Evolutionary conservation across 2,329 filamentous ascomycete species (phyloP).

Genomic region (Trichoderma oligosporum): DNA sequence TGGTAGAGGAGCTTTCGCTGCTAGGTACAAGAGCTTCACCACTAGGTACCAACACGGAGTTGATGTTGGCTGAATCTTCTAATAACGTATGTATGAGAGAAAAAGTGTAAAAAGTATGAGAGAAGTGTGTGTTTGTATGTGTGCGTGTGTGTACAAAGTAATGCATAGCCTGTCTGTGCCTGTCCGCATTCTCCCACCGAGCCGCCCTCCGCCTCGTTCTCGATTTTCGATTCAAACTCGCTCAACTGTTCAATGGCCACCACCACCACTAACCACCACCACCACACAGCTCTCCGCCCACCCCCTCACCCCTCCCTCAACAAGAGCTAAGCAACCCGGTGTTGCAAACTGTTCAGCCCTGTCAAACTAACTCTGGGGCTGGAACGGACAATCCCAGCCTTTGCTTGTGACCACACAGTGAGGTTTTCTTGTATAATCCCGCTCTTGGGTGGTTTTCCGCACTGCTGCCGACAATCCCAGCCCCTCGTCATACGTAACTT

Average conservation of each 20-base stretch:
- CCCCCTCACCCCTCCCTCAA: conserved; percentile 14
- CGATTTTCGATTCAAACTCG: conserved; percentile 1
- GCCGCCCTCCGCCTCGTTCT: conserved; percentile 9
- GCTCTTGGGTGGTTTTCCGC: neutral
- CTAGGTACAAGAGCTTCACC: no score
- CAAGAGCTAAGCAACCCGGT: conserved; percentile 6
- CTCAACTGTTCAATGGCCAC: neutral
- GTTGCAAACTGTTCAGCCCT: conserved; percentile 15
- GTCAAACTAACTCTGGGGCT: conserved; percentile 10
- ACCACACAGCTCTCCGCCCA: conserved; percentile 11
- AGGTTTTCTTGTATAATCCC: conserved; percentile 8
- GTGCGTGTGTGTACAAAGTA: neutral
- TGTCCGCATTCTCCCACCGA: conserved; percentile 18
- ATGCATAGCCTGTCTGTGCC: conserved; percentile 5
- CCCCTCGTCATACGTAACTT: conserved; percentile 11
- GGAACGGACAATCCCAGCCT: neutral
- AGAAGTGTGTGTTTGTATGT: neutral
- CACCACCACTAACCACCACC: no score
- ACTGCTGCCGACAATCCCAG: conserved; percentile 12
- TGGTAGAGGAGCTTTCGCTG: no score
- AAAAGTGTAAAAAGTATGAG: no score
- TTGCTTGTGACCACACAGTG: neutral
- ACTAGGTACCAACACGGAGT: no score
- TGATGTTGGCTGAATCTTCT: no score
- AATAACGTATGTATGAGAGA: no score